Conservation (phyloP, 371 early-diverging fungal genomes). For the Blakeslea trispora region DNA sequence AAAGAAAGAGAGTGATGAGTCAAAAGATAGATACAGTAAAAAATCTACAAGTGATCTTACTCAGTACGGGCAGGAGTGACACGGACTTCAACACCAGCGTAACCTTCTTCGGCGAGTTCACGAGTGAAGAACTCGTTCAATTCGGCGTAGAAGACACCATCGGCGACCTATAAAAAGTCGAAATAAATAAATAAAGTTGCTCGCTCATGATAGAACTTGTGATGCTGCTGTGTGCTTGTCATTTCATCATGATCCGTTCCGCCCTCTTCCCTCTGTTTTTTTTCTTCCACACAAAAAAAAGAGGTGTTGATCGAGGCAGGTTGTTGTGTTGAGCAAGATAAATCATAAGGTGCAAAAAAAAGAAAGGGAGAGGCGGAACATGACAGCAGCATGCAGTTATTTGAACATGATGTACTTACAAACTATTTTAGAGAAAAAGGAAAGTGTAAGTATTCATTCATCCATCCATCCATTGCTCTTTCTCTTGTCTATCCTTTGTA, state of each 20-base stretch:
- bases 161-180: conserved; percentile 80
- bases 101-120: conserved; percentile 89
- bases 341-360: too few relatives aligned
- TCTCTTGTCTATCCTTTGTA: conserved; percentile 6
- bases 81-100: conserved; percentile 98
- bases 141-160: conserved; percentile 99
- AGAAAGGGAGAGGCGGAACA: too few relatives aligned
- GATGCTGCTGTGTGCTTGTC: background rate
- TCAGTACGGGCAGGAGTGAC: conserved; percentile 98
- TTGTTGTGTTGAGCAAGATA: too few relatives aligned
- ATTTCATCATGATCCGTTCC: too few relatives aligned
- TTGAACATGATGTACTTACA: background rate
- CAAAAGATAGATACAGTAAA: too few relatives aligned
- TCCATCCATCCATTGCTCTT: conserved; percentile 15
- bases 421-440: too few relatives aligned
- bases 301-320: too few relatives aligned
- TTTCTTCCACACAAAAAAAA: too few relatives aligned
- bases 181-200: background rate
- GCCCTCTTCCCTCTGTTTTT: too few relatives aligned
- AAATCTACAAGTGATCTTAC: too few relatives aligned
- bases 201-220: background rate
- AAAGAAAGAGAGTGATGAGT: conserved; percentile 1
- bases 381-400: too few relatives aligned
- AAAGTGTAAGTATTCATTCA: conserved; percentile 28
- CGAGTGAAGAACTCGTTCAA: conserved; percentile 99